These are phyloP conservation scores for Mortierella sp. DNA, from an alignment of 371 early-diverging fungal species.

Conservation along the genomic window DNA sequence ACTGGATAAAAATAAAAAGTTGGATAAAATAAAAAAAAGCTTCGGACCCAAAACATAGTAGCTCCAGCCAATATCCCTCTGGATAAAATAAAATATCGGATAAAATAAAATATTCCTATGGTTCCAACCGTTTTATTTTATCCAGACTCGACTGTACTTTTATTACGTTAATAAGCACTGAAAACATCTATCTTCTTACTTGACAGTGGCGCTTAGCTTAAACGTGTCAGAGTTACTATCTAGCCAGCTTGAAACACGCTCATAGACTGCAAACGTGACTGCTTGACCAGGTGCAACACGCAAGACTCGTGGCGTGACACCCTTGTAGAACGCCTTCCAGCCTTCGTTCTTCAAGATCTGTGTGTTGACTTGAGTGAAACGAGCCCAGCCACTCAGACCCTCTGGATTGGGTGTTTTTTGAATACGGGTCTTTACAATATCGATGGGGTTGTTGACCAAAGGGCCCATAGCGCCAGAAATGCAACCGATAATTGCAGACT, in stretches of 20 bases:
- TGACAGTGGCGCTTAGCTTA: conserved; percentile 43
- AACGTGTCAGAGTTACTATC: conserved; percentile 67
- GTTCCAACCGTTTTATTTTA: too few species aligned
- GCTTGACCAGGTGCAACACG: conserved; percentile 92
- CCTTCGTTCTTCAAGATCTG: conserved; percentile 92
- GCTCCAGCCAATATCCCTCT: too few species aligned
- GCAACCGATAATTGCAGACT: conserved; percentile 91
- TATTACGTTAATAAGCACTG: neutral
- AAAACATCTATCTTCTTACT: conserved; percentile 11
- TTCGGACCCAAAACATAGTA: too few species aligned
- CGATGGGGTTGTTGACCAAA: conserved; percentile 96
- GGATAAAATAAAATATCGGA: too few species aligned
- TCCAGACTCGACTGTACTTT: too few species aligned
- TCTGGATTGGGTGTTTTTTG: conserved; percentile 81
- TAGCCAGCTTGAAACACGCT: conserved; percentile 83
- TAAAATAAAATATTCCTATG: too few species aligned
- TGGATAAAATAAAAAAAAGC: too few species aligned
- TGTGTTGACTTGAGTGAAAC: conserved; percentile 81
- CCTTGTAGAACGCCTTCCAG: conserved; percentile 94
- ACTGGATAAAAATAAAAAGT: too few species aligned
- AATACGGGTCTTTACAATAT: conserved; percentile 98
- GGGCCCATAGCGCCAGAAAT: conserved; percentile 98
- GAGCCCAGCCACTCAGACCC: conserved; percentile 82
- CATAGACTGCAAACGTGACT: conserved; percentile 91
- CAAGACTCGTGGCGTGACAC: conserved; percentile 93